Evolutionary conservation across 148 eudicot genomes (phyloP).

Genomic region (Salicornia ramosissima): DNA sequence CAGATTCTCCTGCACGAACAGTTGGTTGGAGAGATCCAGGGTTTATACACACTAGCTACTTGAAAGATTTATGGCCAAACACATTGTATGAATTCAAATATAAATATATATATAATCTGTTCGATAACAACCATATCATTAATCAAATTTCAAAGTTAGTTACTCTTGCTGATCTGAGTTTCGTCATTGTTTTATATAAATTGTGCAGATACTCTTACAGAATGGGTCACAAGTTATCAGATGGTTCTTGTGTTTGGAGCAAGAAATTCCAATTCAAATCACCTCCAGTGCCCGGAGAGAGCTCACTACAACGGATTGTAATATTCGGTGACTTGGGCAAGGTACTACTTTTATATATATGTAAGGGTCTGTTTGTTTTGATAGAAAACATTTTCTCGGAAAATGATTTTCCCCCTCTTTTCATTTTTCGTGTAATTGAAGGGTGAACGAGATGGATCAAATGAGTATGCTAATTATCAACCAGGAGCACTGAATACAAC

Average conservation of each 20-base stretch:
- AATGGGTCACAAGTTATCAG: conserved; percentile 51
- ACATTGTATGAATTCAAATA: conserved; percentile 28
- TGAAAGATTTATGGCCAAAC: conserved; percentile 68
- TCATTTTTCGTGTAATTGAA: too few species aligned
- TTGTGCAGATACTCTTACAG: conserved; percentile 73
- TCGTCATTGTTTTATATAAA: too few species aligned
- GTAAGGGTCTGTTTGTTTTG: too few species aligned
- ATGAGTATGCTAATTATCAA: conserved; percentile 80
- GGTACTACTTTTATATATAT: conserved; percentile 30
- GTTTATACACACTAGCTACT: conserved; percentile 48
- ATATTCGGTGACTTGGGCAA: conserved; percentile 84
- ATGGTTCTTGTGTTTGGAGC: conserved; percentile 59
- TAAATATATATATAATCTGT: too few species aligned
- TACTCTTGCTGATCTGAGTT: background rate
- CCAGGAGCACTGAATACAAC: conserved; percentile 89
- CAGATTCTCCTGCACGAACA: conserved; percentile 62
- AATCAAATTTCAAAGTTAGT: background rate
- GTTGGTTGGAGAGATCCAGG: conserved; percentile 80
- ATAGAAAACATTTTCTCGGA: too few species aligned
- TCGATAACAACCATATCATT: too few species aligned
- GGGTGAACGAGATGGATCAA: conserved; percentile 74
- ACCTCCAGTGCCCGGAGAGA: conserved; percentile 77
- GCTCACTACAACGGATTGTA: conserved; percentile 52
- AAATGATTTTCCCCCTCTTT: too few species aligned
- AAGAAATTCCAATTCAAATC: conserved; percentile 40